phyloP scores from a whole-genome alignment of 2,329 filamentous ascomycete genomes.

The Alternaria sp. region DNA sequence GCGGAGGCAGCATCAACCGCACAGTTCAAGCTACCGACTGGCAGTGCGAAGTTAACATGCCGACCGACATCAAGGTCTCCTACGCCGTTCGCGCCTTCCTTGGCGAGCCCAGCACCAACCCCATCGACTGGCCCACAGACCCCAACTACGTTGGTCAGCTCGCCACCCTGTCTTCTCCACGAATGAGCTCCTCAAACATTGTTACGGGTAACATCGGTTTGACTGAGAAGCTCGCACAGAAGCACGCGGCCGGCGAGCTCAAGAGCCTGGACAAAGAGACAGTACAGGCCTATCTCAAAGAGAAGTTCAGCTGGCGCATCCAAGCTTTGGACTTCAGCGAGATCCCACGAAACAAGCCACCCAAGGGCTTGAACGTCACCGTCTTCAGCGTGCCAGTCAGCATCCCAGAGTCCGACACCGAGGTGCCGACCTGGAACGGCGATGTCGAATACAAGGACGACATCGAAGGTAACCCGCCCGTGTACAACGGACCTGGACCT shows the following conservation, averaged over 20 bases:
- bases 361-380: slow-evolving; percentile 39
- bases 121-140: slow-evolving; percentile 45
- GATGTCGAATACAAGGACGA: slow-evolving; percentile 29
- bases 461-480: slow-evolving; percentile 35
- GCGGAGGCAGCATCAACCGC: slow-evolving; percentile 3
- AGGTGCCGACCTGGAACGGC: slow-evolving; percentile 36
- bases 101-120: slow-evolving; percentile 31
- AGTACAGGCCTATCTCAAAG: slow-evolving; percentile 34
- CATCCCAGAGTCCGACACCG: slow-evolving; percentile 29
- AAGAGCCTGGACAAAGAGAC: slow-evolving; percentile 27
- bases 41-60: slow-evolving; percentile 41
- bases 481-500: slow-evolving; percentile 23
- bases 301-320: slow-evolving; percentile 42
- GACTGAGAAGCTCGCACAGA: slow-evolving; percentile 43
- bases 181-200: slow-evolving; percentile 43
- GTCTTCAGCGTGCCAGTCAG: slow-evolving; percentile 33
- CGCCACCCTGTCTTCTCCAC: slow-evolving; percentile 46
- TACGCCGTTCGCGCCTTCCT: slow-evolving; percentile 44
- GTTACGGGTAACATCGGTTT: slow-evolving; percentile 52
- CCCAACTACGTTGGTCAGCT: slow-evolving; percentile 52
- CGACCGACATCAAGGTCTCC: slow-evolving; percentile 38
- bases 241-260: slow-evolving; percentile 32
- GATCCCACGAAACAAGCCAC: slow-evolving; percentile 34
- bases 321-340: slow-evolving; percentile 38
- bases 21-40: slow-evolving; percentile 34